phyloP scores from a whole-genome alignment of 257 asterid genomes.

The Striga asiatica region DNA sequence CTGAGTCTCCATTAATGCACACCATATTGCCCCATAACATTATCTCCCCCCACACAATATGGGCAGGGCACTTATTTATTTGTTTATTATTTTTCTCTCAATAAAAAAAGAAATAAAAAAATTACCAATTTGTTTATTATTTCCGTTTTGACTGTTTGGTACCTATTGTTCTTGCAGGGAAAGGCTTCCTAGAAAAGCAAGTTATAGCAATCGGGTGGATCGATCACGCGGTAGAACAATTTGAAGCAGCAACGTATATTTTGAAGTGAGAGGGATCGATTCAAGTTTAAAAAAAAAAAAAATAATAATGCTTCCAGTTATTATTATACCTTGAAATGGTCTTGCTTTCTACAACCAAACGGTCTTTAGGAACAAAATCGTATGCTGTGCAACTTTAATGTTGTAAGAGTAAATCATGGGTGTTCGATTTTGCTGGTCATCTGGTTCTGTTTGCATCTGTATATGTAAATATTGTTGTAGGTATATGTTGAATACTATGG shows the following conservation, averaged over 20 bases:
- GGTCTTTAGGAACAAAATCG: too few species aligned
- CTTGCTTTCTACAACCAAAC: constrained; percentile 1
- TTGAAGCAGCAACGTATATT: constrained; percentile 18
- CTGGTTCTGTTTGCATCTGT: constrained; percentile 21
- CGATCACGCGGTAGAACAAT: constrained; percentile 15
- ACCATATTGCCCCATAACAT: too few species aligned
- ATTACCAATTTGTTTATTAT: neutral
- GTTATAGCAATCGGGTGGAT: constrained; percentile 9
- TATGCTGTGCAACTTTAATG: constrained; percentile 18
- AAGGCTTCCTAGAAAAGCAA: constrained; percentile 10
- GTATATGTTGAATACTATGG: too few species aligned
- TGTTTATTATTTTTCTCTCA: too few species aligned
- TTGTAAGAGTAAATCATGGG: constrained; percentile 19
- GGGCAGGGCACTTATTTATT: too few species aligned
- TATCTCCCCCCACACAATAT: too few species aligned
- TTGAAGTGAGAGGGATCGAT: too few species aligned
- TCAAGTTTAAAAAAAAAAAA: too few species aligned
- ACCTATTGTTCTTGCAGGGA: constrained; percentile 15
- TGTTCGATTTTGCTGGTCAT: constrained; percentile 17
- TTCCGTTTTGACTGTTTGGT: neutral
- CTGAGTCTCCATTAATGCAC: too few species aligned
- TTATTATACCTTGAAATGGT: constrained; percentile 6
- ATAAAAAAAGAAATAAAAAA: neutral
- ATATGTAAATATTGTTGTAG: constrained; percentile 49
- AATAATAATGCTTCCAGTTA: constrained; percentile 15